Evolutionary conservation across 495 filamentous ascomycete genomes (phyloP), one percentile per base, ranked within the genome.

Genomic region (Penicillium cinerascens): DNA sequence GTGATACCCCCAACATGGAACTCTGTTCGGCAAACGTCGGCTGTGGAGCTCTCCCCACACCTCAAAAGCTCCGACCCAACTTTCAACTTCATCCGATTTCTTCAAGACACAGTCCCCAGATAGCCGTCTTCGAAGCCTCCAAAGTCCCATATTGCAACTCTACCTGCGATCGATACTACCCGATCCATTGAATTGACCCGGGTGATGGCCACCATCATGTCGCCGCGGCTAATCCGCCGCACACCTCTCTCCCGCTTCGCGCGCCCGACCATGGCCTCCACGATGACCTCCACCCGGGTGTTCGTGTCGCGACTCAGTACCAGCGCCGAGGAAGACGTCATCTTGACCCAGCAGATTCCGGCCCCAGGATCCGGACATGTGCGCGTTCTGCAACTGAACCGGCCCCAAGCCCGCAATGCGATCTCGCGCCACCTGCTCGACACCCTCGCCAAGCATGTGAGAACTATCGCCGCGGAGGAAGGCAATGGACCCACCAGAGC

Each of bases 281-380:
- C 56, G 47, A 56, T 56, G 42, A 52, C 58, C 15, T 63, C 56
- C 26, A 51, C 64, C 36, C 67, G 67, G 43, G 48, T 68, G 22
- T 65, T 59, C 46, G 52, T 69, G 55, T 66, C 73, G 42, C 60
- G 68, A 54, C 74, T 67, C 49, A 72, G 67, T 58, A 71, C 66
- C 42, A 61, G 42, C 29, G 18, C 62, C 48, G 66, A 71, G 25
- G 62, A 69, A 29, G 62, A 87, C 6, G 70, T 89, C 25, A 82
- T 97, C 63, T 83, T 83, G 51, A 77, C 83, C 49, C 82, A 78
- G 40, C 82, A 87, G 66, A 61, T 96, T 36, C 87, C 86, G 35
- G 88, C 93, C 0, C 87, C 93, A 0, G 83, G 87, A 58, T 81
- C 82, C 4, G 93, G 93, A 51, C 85, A 85, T 70, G 92, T 98